These are phyloP conservation scores for Acacia melanoxylon DNA, from an alignment of 306 rosid genomes.

Conservation along the genomic window DNA sequence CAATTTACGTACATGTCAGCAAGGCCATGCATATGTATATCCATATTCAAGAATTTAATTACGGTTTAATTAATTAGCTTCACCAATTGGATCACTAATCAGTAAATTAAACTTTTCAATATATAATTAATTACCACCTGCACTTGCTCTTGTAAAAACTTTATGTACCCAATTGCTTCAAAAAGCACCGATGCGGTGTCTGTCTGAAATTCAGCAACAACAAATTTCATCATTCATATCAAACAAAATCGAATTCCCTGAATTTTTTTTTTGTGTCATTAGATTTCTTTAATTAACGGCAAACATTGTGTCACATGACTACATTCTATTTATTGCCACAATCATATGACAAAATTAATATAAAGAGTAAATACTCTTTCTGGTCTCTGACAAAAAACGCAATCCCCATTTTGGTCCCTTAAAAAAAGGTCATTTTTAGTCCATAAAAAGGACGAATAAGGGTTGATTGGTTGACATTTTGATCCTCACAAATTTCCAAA, in stretches of 20 bases:
- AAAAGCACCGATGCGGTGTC: conserved; percentile 93
- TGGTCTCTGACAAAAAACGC: no score
- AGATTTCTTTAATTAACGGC: no score
- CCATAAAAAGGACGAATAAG: no score
- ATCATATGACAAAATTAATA: not conserved
- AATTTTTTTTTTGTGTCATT: not conserved
- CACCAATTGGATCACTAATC: no score
- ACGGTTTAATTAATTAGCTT: not conserved
- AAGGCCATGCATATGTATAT: not conserved
- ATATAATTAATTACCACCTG: conserved; percentile 45
- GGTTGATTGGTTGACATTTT: no score
- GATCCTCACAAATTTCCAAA: no score
- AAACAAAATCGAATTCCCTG: not conserved
- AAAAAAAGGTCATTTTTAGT: no score
- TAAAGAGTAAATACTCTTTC: no score
- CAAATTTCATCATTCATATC: not conserved
- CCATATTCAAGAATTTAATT: not conserved
- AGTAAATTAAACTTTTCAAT: not conserved
- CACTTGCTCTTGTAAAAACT: conserved; percentile 88
- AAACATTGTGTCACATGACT: not conserved
- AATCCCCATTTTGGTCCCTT: no score
- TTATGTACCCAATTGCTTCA: conserved; percentile 88
- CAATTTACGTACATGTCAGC: not conserved
- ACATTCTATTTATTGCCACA: not conserved
- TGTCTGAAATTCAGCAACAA: conserved; percentile 56